phyloP scores from a whole-genome alignment of 768 basidiomycete genomes.

The Lanmaoa rubissima region DNA sequence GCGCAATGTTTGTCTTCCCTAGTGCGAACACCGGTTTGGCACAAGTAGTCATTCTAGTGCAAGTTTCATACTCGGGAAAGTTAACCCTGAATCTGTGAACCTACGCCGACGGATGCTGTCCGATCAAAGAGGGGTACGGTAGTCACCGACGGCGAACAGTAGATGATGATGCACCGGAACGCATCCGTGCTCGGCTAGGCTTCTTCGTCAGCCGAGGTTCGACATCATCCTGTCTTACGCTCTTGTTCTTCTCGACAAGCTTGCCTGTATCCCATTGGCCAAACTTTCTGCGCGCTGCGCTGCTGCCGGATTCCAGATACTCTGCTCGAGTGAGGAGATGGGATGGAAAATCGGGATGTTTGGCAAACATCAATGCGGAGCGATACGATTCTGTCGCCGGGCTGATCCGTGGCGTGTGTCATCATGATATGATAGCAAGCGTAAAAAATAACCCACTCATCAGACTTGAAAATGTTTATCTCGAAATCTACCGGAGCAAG shows the following conservation, averaged over 20 bases:
- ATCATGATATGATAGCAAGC: conserved; percentile 6
- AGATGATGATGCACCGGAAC: conserved; percentile 18
- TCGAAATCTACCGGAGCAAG: conserved; percentile 82
- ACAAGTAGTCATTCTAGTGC: not conserved
- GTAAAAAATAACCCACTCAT: conserved; percentile 57
- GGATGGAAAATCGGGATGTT: conserved; percentile 47
- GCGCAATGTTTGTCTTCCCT: not conserved
- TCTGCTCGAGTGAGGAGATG: conserved; percentile 73
- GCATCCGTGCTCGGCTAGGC: conserved; percentile 28
- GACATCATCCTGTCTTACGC: conserved; percentile 15
- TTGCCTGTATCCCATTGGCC: conserved; percentile 49
- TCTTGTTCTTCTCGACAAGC: conserved; percentile 24
- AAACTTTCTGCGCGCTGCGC: conserved; percentile 74
- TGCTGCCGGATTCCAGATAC: conserved; percentile 81
- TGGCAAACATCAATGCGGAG: conserved; percentile 58
- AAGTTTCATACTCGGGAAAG: conserved; percentile 7
- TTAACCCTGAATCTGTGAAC: conserved; percentile 21
- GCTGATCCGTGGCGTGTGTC: conserved; percentile 37
- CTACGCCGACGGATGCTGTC: not conserved
- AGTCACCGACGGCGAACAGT: conserved; percentile 30
- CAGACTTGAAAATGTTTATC: conserved; percentile 67
- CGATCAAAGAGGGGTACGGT: conserved; percentile 4
- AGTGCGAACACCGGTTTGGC: not conserved
- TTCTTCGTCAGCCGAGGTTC: conserved; percentile 29
- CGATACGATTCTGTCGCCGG: conserved; percentile 66